phyloP scores from a whole-genome alignment of 1,139 yeast species.

The Hyphopichia khmerensis region DNA sequence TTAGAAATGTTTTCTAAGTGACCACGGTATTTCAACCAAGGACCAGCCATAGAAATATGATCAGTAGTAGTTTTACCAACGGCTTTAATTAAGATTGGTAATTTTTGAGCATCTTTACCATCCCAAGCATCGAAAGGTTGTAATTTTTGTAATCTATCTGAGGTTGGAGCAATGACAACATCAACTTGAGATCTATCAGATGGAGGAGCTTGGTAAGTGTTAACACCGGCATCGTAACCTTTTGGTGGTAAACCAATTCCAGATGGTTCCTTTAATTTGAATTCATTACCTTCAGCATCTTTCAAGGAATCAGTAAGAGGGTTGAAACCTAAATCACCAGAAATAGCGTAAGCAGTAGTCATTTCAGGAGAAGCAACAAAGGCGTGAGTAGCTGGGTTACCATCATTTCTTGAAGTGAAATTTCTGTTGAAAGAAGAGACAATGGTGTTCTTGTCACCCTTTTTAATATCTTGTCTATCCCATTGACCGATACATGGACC shows the following conservation, averaged over 20 bases:
- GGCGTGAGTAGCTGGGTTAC: slow-evolving; percentile 98
- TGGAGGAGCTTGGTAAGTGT: slow-evolving; percentile 99
- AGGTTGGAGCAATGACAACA: slow-evolving; percentile 80
- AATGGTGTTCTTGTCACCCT: slow-evolving; percentile 98
- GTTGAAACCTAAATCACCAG: slow-evolving; percentile 98
- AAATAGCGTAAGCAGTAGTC: slow-evolving; percentile 92
- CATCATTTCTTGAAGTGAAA: slow-evolving; percentile 98
- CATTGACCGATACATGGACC: slow-evolving; percentile 99
- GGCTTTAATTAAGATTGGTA: slow-evolving; percentile 96
- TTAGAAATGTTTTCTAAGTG: slow-evolving; percentile 98
- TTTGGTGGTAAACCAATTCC: slow-evolving; percentile 92
- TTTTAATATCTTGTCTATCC: slow-evolving; percentile 96
- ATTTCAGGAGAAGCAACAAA: slow-evolving; percentile 98
- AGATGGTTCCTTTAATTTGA: slow-evolving; percentile 83
- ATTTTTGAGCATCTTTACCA: slow-evolving; percentile 85
- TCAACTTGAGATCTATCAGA: slow-evolving; percentile 72
- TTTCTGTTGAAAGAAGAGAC: slow-evolving; percentile 99
- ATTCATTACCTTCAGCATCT: slow-evolving; percentile 94
- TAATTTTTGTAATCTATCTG: slow-evolving; percentile 57
- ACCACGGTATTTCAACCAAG: slow-evolving; percentile 99
- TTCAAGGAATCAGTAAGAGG: slow-evolving; percentile 93
- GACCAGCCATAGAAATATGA: slow-evolving; percentile 99
- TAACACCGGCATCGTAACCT: slow-evolving; percentile 93
- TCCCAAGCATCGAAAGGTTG: slow-evolving; percentile 71
- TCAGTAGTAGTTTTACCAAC: slow-evolving; percentile 98